A percentile compares a stretch with the other conserved stretches of the same genome.
Conservation (phyloP, 306 rosid species). For the Malus fusca region DNA sequence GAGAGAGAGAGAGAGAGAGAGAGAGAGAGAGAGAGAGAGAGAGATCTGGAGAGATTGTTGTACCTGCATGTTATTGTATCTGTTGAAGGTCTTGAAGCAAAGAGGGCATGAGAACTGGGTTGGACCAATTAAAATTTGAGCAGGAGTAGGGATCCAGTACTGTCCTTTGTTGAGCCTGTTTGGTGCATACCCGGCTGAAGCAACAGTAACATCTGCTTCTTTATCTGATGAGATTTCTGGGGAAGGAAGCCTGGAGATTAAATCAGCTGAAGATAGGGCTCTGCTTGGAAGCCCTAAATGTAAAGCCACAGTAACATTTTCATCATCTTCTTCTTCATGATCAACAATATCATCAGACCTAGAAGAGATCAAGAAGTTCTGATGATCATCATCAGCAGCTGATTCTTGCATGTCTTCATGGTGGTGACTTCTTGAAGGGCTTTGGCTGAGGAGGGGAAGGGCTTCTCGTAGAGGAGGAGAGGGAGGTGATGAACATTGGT, state of each 20-base stretch:
- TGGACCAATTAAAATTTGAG: constrained; percentile 89
- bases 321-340: constrained; percentile 28
- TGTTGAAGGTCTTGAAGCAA: constrained; percentile 91
- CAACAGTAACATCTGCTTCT: constrained; percentile 23
- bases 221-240: constrained; percentile 40
- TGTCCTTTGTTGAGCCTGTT: constrained; percentile 56
- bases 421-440: constrained; percentile 34
- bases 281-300: constrained; percentile 78
- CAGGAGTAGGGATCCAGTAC: constrained; percentile 95
- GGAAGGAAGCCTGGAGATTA: constrained; percentile 40
- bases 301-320: constrained; percentile 60
- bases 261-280: constrained; percentile 33
- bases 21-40: too few species aligned
- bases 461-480: constrained; percentile 61
- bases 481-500: constrained; percentile 20
- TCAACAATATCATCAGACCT: constrained; percentile 1
- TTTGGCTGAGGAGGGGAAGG: constrained; percentile 63
- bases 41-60: not conserved
- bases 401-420: constrained; percentile 30
- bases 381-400: constrained; percentile 1
- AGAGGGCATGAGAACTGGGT: constrained; percentile 93
- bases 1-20: too few species aligned
- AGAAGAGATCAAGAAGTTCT: not conserved
- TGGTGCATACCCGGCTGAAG: constrained; percentile 28
- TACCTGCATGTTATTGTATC: constrained; percentile 98